phyloP scores from a whole-genome alignment of 2,329 filamentous ascomycete species.

The Ascochyta rabiei region DNA sequence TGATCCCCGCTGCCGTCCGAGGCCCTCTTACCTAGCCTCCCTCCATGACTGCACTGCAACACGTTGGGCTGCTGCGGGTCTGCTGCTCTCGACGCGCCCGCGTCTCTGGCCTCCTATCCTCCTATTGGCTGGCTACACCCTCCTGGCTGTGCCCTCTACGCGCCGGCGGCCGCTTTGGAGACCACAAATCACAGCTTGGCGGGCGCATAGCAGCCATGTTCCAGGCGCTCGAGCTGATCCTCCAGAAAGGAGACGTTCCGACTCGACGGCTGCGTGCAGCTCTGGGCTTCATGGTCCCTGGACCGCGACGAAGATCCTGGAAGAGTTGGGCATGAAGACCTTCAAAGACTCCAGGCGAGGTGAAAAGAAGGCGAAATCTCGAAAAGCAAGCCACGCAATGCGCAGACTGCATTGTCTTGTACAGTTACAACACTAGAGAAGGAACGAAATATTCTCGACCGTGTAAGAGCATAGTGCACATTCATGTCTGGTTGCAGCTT shows the following conservation, averaged over 20 bases:
- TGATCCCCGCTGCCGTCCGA: constrained; percentile 14
- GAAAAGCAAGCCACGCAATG: background rate
- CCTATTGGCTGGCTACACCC: constrained; percentile 30
- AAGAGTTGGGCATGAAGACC: background rate
- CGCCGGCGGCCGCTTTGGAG: constrained; percentile 39
- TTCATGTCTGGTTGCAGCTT: constrained; percentile 2
- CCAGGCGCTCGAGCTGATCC: constrained; percentile 6
- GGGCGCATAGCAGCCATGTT: constrained; percentile 30
- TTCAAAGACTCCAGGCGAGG: background rate
- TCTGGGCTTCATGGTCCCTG: constrained; percentile 13
- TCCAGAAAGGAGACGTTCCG: constrained; percentile 14
- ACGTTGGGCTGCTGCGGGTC: constrained; percentile 14
- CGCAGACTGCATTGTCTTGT: background rate
- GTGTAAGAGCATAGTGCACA: background rate
- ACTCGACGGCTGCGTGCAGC: constrained; percentile 8
- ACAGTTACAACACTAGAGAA: too few relatives aligned
- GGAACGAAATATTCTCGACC: background rate
- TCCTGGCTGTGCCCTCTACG: constrained; percentile 23
- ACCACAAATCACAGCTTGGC: constrained; percentile 42
- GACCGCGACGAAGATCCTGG: background rate
- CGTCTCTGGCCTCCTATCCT: constrained; percentile 24
- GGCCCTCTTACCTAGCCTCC: constrained; percentile 31
- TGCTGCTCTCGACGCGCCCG: constrained; percentile 24
- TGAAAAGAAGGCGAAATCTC: too few relatives aligned
- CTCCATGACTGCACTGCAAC: constrained; percentile 19